Base-by-base conservation (phyloP, 148 eudicot species). In the Nepenthes gracilis region DNA sequence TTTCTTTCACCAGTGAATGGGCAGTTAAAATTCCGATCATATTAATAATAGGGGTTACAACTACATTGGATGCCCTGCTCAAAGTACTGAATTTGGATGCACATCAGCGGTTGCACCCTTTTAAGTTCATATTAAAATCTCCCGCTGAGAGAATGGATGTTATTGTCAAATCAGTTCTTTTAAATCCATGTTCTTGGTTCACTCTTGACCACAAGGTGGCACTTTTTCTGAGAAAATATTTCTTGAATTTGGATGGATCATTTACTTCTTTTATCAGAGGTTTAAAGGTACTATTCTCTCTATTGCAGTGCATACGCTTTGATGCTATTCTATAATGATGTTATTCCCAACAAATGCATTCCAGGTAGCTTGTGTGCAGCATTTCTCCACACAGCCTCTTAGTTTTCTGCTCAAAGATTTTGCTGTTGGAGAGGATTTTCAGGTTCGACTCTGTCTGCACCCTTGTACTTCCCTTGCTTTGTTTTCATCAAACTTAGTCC, bases 91-190 rank as follows among this genome's bases (percentile, higher is more conserved):
- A 87, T 68, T 77, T 87, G 43, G 71, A 77, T 66, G 80, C 88
- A 49, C 73, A 79, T 47, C 79, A 75, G 63, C 67, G 56, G 63
- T 58, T 93, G 58, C 74, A 75, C 51, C 64, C 81, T 62, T 68
- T 47, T 61, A 80, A 81, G 69, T 93, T 88, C 67, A 36, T 67
- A 50, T 64, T 93, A 76, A 80, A 80, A 55, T 86, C 91, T 70
- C 99, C 99, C 56, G 66, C 83, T 60, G 86, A 84, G 61, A 83
- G 81, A 80, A 82, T 93, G 91, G 88, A 86, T 72, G 84, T 84
- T 63, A 73, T 93, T 55, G 61, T 86, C 55, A 88, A 82, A 70
- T 81, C 87, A 55, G 84, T 86, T 60, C 84, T 93, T 60, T 74
- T 88, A 36, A 78, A 59, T 78, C 75, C 78, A 34, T 74, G 83